Percentiles rank a stretch among this genome's conserved stretches.
phyloP scores from a whole-genome alignment of 305 asterid genomes.

The Nicotiana rustica region DNA sequence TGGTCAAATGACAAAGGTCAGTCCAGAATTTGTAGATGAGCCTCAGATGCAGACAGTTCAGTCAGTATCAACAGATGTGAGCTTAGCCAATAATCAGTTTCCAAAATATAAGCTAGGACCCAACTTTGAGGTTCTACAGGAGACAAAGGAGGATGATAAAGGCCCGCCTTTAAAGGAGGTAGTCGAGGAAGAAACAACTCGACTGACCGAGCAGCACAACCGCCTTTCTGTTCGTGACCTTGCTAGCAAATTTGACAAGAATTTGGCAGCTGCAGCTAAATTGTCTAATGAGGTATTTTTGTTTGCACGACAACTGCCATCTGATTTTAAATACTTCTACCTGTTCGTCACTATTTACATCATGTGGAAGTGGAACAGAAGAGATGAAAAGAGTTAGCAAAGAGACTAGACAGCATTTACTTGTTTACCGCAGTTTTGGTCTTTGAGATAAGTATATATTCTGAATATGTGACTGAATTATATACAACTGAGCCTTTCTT shows the following conservation, averaged over 20 bases:
- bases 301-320: not conserved
- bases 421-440: not conserved
- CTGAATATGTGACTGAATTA: constrained; percentile 28
- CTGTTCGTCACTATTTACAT: not conserved
- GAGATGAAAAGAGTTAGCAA: not conserved
- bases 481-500: not conserved
- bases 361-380: too few species aligned
- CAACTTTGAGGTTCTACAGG: constrained; percentile 79
- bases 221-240: constrained; percentile 96
- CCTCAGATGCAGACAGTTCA: constrained; percentile 59
- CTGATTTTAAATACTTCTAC: not conserved
- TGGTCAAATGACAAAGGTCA: constrained; percentile 82
- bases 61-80: constrained; percentile 78
- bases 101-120: constrained; percentile 95
- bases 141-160: constrained; percentile 66
- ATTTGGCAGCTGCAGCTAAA: constrained; percentile 93
- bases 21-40: constrained; percentile 77
- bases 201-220: constrained; percentile 81
- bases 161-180: constrained; percentile 91
- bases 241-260: constrained; percentile 98
- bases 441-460: not conserved
- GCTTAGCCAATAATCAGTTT: constrained; percentile 72
- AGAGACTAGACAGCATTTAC: not conserved
- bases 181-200: constrained; percentile 68
- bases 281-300: constrained; percentile 81